Base-by-base conservation (phyloP, 2,329 filamentous ascomycete genomes). In the Acrocalymma vagum region DNA sequence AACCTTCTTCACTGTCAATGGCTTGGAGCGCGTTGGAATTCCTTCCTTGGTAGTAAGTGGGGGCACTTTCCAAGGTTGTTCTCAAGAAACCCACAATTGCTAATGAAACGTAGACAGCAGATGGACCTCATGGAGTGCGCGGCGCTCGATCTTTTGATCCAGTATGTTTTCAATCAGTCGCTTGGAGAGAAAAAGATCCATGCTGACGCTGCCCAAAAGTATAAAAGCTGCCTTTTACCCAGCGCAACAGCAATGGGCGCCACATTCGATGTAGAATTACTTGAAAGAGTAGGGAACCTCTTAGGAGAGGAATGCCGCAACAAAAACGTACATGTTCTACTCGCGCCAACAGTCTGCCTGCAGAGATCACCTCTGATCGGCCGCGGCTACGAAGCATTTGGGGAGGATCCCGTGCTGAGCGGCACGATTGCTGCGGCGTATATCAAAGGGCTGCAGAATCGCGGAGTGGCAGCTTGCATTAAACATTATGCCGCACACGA, bases 401-500 rank as follows among this genome's bases (percentile, higher is more conserved):
- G 25, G 14, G 51, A 55, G 22, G 47, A 53, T 22, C 47, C 42
- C 8, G 14, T 38, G 3, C 35, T 53, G 29, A 23, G 37, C 4
- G 49, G 52, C 4, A 28, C 13, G 3, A 13, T 53, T 3, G 48
- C 46, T 3, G 34, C 23, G 3, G 13, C 11, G 2, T 15, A 23
- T 5, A 27, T 46, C 14, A 26, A 39, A 13, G 44, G 50, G 2
- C 16, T 88, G 3, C 83, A 88, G 62, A 75, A 74, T 4, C 32
- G 39, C 17, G 38, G 38, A 8, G 28, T 51, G 11, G 33, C 15
- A n/a, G 37, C 50, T 9, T 31, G 39, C n/a, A 20, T 44, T 44
- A 92, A 92, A 72, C 88, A 84, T 25, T 86, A 84, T 44, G 82
- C 83, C 8, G 79, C 73, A 14, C 86, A 87, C 42, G 84, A 87